A percentile compares a stretch with the other conserved stretches of the same genome.
Evolutionary conservation across 164 flowering plant genomes (phyloP).

Genomic region (Cinnamomum micranthum): DNA sequence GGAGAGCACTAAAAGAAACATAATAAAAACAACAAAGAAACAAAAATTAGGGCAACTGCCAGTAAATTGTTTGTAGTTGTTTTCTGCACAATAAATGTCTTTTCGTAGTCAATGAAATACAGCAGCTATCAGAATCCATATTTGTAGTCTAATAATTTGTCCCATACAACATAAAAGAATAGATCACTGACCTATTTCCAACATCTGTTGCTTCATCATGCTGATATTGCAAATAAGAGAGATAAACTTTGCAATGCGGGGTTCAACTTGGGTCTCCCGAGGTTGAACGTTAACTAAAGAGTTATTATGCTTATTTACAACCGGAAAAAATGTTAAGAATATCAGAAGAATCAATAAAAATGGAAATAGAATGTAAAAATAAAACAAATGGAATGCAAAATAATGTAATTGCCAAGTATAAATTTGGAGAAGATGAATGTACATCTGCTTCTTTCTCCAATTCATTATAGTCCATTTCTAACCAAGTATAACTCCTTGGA

Average conservation of each 20-base stretch:
- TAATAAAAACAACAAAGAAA: neutral
- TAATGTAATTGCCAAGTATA: neutral
- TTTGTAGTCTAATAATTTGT: too few species aligned
- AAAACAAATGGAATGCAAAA: neutral
- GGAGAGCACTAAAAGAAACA: neutral
- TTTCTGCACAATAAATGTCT: neutral
- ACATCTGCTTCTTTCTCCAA: constrained; percentile 29
- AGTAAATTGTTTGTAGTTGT: neutral
- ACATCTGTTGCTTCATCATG: constrained; percentile 69
- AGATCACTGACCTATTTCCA: constrained; percentile 49
- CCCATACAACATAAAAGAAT: neutral
- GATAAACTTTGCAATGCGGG: constrained; percentile 46
- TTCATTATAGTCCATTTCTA: constrained; percentile 60
- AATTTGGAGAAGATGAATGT: constrained; percentile 15
- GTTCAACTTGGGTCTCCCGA: constrained; percentile 45
- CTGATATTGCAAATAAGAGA: constrained; percentile 59
- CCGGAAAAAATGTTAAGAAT: constrained; percentile 23
- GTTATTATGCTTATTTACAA: constrained; percentile 8
- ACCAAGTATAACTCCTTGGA: constrained; percentile 51
- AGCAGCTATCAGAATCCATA: too few species aligned
- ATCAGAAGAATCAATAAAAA: neutral
- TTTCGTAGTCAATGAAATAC: neutral
- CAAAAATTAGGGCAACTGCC: neutral
- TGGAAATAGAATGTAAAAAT: neutral
- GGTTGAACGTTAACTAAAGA: constrained; percentile 21